A percentile compares a stretch with the other conserved stretches of the same genome.
phyloP scores from a whole-genome alignment of 1,284 basidiomycete genomes.

The Athelia psychrophila region DNA sequence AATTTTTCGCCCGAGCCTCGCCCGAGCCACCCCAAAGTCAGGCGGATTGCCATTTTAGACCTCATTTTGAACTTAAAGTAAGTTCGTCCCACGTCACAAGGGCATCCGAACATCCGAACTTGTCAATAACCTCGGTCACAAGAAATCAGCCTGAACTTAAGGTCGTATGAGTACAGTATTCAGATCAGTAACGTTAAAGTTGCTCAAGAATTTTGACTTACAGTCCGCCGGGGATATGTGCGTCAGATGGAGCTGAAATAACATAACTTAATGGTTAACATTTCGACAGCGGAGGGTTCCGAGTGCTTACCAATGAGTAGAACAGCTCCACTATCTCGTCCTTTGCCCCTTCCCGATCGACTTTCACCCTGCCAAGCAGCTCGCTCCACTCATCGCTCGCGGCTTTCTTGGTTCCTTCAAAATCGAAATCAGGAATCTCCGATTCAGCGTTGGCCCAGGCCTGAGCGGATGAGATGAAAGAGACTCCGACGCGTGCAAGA shows the following conservation, averaged over 20 bases:
- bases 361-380: slow-evolving; percentile 49
- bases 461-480: slow-evolving; percentile 56
- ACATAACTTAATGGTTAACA: background rate
- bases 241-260: slow-evolving; percentile 51
- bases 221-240: slow-evolving; percentile 69
- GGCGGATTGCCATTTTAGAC: too few relatives aligned
- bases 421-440: slow-evolving; percentile 60
- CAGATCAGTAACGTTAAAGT: background rate
- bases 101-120: too few relatives aligned
- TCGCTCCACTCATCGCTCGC: slow-evolving; percentile 51
- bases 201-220: slow-evolving; percentile 26
- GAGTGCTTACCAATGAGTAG: slow-evolving; percentile 54
- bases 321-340: slow-evolving; percentile 50
- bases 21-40: too few relatives aligned
- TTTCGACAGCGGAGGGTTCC: background rate
- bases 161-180: too few relatives aligned
- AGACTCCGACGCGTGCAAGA: slow-evolving; percentile 55
- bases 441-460: slow-evolving; percentile 58
- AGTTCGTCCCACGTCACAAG: too few relatives aligned
- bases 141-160: too few relatives aligned
- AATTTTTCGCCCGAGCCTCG: too few relatives aligned
- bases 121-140: too few relatives aligned
- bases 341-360: slow-evolving; percentile 46
- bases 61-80: too few relatives aligned
- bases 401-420: slow-evolving; percentile 43